Evolutionary conservation across 345 rosid genomes (phyloP).

Genomic region (Heritiera littoralis): DNA sequence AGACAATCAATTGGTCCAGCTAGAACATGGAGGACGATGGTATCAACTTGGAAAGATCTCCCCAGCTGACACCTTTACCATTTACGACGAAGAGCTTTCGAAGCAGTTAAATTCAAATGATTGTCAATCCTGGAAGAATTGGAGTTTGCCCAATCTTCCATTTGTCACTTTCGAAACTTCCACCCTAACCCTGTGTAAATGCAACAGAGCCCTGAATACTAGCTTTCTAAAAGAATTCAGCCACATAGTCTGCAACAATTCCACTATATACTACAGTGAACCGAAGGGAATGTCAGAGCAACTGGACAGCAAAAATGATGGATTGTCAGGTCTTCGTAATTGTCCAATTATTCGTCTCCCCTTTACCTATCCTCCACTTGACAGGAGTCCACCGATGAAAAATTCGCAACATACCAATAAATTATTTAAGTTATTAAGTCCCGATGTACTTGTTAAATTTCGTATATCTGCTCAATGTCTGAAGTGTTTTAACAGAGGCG

Average conservation of each 20-base stretch:
- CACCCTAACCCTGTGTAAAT: conserved; percentile 31
- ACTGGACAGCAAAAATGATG: neutral
- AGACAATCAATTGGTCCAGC: neutral
- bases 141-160: neutral
- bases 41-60: neutral
- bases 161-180: neutral
- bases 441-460: neutral
- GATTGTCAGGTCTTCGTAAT: neutral
- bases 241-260: conserved; percentile 20
- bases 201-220: conserved; percentile 5
- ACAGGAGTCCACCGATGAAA: neutral
- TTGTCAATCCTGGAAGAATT: neutral
- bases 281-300: neutral
- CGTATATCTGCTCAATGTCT: neutral
- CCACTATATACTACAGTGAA: neutral
- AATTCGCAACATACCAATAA: neutral
- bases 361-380: neutral
- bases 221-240: neutral
- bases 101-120: neutral
- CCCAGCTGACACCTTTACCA: neutral
- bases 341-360: conserved; percentile 7
- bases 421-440: neutral
- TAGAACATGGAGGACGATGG: neutral
- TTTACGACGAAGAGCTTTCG: conserved; percentile 14
- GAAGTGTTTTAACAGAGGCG: neutral